Base-by-base conservation (phyloP, 352 stramenopile genomes). In the Labyrinthula sp. region DNA sequence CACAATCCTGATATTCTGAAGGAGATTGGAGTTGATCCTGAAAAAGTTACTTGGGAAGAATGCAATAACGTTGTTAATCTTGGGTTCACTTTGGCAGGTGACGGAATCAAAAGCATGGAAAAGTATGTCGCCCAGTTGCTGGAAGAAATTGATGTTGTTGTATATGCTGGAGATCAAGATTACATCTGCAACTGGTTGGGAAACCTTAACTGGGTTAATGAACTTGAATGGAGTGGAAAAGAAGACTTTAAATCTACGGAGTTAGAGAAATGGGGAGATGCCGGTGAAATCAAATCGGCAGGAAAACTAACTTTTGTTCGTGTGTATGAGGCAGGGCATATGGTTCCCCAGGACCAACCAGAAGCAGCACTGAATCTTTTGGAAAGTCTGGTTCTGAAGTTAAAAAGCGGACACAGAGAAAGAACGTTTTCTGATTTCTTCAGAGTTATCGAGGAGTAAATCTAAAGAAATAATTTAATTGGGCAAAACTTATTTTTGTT, bases 51-150 rank as follows among this genome's bases (percentile, higher is more conserved):
- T n/a, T n/a, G 83, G 83, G 56, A 84, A 31, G 72, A 66, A 3
- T 94, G 82, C 68, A 95, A 93, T 68, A 89, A 82, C 67, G 71
- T 76, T 14, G 80, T 97, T 18, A 84, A 93, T 57, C 65, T 73
- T 23, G 71, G 71, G 4, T n/a, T n/a, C n/a, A n/a, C n/a, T n/a
- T n/a, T 95, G 54, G 64, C 72, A 7, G 73, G 68, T 40, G 87
- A 97, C 66, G 94, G 79, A 80, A 94, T 95, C 81, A 83, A 88
- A 54, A 81, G 92, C 58, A 94, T 92, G 61, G 68, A 88, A n/a
- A 54, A 73, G n/a, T 67, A 83, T n/a, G 61, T 94, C 18, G 65
- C 65, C 5, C 73, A 78, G 4, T 72, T 97, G 64, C 65, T 95
- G 18, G 75, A 93, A 57, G 81, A 70, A 49, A 64, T 94, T 41